Evolutionary conservation across 345 rosid species (phyloP), one percentile per base, ranked within the genome.

Genomic region (Bretschneidera sinensis): DNA sequence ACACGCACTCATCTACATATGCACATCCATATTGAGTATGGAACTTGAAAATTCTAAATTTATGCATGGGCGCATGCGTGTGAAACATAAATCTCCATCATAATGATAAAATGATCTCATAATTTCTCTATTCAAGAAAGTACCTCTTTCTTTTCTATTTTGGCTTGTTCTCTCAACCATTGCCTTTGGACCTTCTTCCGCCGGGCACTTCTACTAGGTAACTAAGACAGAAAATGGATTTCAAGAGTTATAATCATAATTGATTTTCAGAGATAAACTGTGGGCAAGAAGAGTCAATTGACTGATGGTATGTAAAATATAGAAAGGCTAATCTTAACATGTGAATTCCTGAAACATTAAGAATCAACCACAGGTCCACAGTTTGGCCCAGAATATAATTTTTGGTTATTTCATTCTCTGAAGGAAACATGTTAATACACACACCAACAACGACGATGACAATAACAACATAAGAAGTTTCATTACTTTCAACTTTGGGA

Each of bases 181-280:
- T 21, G 83, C 73, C 96, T 83, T 78, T 81, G 88, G 22, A 86
- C 86, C 74, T 86, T 85, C 71, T 95, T 95, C 54, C 99, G 96
- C 0, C 96, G 83, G 70, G 97, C 89, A 73, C 89, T 95, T 74
- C 99, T 77, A 68, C 99, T 88, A 22, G 92, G 96, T 8, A 66
- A 53, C 99, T 87, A 66, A 67, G 10, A 68, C 25, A 75, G 25
- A 70, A 56, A 66, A 65, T 50, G 15, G 55, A 53, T 23, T n/a
- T 18, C 59, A 70, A 54, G 61, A 67, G 70, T 62, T 67, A 67
- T 61, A 24, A 39, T 57, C 51, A 61, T 24, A 52, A 28, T 57
- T 47, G 61, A 39, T 54, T 15, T 43, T 51, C 49, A 60, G 54
- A n/a, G 61, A 57, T 17, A 55, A 54, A 18, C 15, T 17, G 35